Evolutionary conservation across 179 eudicot genomes (phyloP), one percentile per base, ranked within the genome.

Genomic region (Beta lomatogona): DNA sequence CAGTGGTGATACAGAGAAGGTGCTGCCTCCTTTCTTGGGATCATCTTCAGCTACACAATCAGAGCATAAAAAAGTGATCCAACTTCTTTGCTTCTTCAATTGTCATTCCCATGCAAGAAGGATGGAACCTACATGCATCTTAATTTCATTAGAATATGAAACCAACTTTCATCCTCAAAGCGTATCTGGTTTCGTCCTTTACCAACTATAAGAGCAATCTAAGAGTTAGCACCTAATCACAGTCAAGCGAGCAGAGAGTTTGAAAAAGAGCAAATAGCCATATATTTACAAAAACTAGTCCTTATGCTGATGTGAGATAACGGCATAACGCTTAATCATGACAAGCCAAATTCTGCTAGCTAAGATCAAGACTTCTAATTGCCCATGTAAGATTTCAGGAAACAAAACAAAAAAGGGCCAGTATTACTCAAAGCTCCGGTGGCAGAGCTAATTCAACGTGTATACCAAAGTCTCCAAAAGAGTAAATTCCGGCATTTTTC

Each of bases 51-150:
- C 83, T 4, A 82, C 82, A 86, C 97, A 93, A 73, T 91, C 97
- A 66, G 93, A 86, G 83, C 97, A 93, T 45, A 90, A 68, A 72
- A 72, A 92, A 93, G 81, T 87, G 94, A 77, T 91, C 97, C 86
- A 91, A 77, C 84, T 87, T 92, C 84, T 93, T 93, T 9, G 98
- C 98, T 86, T 93, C 94, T 80, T 93, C 97, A 54, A 90, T 91
- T 16, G 91, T 85, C 92, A 93, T 92, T 50, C 92, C 94, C 97
- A 93, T 92, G 80, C 97, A 92, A 67, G 89, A 82, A 67, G 97
- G 97, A 89, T 93, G 97, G 79, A 92, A 93, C 97, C 97, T 93
- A 86, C 86, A 82, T 75, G 65, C 74, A 74, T 25, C 52, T 77
- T 6, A 31, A 22, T 25, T 53, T 50, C 36, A 60, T 73, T 25